phyloP scores from a whole-genome alignment of 2,329 filamentous ascomycete genomes.

The Ambrosiella beaveri region DNA sequence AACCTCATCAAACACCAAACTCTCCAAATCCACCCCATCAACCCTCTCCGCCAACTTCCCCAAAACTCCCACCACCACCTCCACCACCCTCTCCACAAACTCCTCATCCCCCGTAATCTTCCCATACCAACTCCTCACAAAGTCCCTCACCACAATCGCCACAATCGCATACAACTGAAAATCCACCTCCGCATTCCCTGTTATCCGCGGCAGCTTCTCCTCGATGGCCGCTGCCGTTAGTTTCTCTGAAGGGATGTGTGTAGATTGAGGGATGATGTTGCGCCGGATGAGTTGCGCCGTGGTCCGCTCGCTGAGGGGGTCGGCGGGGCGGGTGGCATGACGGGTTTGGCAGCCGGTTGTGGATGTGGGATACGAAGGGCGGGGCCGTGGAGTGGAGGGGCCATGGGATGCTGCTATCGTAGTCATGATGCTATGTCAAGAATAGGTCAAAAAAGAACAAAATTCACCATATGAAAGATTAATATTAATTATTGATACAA shows the following conservation, averaged over 20 bases:
- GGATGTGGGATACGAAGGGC: not conserved
- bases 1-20: constrained; percentile 71
- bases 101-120: constrained; percentile 81
- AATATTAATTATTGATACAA: no score
- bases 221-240: constrained; percentile 46
- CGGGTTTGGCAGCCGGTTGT: constrained; percentile 15
- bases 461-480: no score
- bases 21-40: constrained; percentile 65
- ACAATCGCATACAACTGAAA: constrained; percentile 77
- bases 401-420: not conserved
- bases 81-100: constrained; percentile 75
- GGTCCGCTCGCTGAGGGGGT: constrained; percentile 56
- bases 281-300: constrained; percentile 68
- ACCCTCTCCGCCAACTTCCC: constrained; percentile 73
- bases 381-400: not conserved
- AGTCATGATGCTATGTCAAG: not conserved
- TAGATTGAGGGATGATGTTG: constrained; percentile 57
- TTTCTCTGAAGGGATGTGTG: constrained; percentile 29
- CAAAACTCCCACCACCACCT: constrained; percentile 83
- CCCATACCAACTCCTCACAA: constrained; percentile 81
- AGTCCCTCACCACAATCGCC: constrained; percentile 75
- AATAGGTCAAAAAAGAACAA: no score
- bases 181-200: constrained; percentile 86
- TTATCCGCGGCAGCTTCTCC: constrained; percentile 73
- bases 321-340: constrained; percentile 23